Conservation (phyloP, 495 filamentous ascomycete species). For the Aspergillus ellipticus region DNA sequence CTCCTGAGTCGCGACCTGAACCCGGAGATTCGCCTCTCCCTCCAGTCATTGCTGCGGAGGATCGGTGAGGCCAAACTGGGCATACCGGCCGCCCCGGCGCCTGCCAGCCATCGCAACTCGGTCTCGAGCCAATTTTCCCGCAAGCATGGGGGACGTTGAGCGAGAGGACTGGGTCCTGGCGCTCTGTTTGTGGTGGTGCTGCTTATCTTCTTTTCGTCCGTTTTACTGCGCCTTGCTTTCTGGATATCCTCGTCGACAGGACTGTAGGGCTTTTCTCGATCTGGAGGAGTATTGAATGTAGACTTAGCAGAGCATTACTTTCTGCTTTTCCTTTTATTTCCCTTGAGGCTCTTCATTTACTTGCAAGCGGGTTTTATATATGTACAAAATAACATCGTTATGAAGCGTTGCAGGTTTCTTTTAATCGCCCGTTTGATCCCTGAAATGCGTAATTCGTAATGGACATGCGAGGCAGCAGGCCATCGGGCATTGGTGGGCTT, state of each 20-base stretch:
- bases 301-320: conserved; percentile 27
- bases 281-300: conserved; percentile 20
- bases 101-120: conserved; percentile 45
- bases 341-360: background rate
- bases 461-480: background rate
- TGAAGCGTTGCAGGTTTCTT: background rate
- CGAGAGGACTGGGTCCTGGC: background rate
- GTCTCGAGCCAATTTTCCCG: conserved; percentile 30
- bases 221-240: conserved; percentile 22
- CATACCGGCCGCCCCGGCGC: conserved; percentile 40
- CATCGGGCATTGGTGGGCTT: no score
- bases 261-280: conserved; percentile 11
- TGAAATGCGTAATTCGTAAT: background rate
- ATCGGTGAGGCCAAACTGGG: conserved; percentile 82
- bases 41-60: conserved; percentile 70
- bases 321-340: conserved; percentile 19
- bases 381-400: conserved; percentile 12
- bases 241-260: conserved; percentile 32
- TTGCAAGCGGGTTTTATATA: conserved; percentile 11
- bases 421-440: background rate
- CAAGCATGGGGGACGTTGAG: conserved; percentile 28
- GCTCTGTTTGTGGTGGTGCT: conserved; percentile 5
- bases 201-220: conserved; percentile 4
- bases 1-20: conserved; percentile 79
- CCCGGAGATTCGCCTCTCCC: conserved; percentile 67